A percentile compares a stretch with the other conserved stretches of the same genome.
Conservation (phyloP, 257 asterid genomes). For the Penstemon eatonii region DNA sequence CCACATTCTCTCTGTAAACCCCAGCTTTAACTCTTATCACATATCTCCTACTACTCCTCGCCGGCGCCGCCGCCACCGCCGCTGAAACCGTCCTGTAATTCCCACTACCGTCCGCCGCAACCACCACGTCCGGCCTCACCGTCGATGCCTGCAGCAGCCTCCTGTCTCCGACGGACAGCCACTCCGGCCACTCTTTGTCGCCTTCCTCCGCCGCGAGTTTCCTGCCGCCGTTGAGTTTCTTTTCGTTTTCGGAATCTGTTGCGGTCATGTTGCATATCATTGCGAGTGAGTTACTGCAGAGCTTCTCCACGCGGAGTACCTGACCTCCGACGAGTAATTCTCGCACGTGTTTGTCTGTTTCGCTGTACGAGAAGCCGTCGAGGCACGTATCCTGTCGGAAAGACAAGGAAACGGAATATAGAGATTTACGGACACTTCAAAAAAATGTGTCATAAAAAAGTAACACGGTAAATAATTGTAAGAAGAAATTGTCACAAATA, state of each 20-base stretch:
- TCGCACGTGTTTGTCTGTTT: conserved; percentile 49
- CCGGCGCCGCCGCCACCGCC: conserved; percentile 62
- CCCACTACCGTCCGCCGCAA: conserved; percentile 70
- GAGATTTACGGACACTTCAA: neutral
- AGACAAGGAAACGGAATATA: neutral
- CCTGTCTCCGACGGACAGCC: conserved; percentile 39
- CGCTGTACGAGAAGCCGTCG: conserved; percentile 76
- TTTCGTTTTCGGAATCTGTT: conserved; percentile 46
- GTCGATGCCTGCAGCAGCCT: conserved; percentile 54
- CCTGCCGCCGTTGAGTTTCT: conserved; percentile 38
- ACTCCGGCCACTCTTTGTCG: conserved; percentile 51
- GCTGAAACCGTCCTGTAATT: conserved; percentile 40
- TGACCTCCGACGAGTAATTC: conserved; percentile 48
- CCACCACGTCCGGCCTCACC: conserved; percentile 53
- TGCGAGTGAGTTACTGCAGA: conserved; percentile 79
- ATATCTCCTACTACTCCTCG: neutral
- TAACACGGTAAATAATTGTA: no score
- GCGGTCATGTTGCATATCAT: conserved; percentile 78
- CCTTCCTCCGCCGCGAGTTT: conserved; percentile 38
- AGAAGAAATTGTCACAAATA: no score
- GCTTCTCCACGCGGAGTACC: conserved; percentile 54
- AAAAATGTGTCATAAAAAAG: no score
- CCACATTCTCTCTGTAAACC: conserved; percentile 28
- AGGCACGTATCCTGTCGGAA: conserved; percentile 59
- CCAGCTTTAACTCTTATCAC: conserved; percentile 12